Evolutionary conservation across 2,329 filamentous ascomycete species (phyloP).

Genomic region (Diplodia sapinea): DNA sequence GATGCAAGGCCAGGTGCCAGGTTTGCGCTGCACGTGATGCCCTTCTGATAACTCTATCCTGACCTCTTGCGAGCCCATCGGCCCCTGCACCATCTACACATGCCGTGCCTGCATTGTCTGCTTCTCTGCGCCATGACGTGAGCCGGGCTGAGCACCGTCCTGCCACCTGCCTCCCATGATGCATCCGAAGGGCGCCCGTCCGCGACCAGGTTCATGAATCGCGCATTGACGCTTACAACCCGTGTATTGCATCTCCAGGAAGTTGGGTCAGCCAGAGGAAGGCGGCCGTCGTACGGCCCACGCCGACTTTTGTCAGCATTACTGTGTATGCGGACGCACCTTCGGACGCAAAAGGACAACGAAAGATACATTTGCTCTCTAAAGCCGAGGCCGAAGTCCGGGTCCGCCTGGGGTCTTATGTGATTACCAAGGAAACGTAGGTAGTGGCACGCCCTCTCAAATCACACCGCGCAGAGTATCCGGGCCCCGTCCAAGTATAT

Average conservation of each 20-base stretch:
- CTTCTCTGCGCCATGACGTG: too few relatives aligned
- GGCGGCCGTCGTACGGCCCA: background rate
- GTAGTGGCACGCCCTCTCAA: too few relatives aligned
- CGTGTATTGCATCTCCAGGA: too few relatives aligned
- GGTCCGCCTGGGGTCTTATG: too few relatives aligned
- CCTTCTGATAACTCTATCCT: conserved; percentile 7
- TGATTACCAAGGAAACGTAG: background rate
- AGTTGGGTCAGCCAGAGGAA: background rate
- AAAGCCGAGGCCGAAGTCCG: too few relatives aligned
- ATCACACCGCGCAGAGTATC: background rate
- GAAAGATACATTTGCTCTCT: too few relatives aligned
- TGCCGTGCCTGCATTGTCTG: too few relatives aligned
- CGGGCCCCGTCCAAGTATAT: background rate
- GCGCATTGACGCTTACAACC: background rate
- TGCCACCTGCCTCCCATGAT: background rate
- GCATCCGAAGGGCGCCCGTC: background rate
- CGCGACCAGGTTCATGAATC: background rate
- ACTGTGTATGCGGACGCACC: too few relatives aligned
- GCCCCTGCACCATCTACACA: background rate
- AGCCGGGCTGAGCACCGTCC: background rate
- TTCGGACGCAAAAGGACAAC: too few relatives aligned
- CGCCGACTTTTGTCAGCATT: too few relatives aligned
- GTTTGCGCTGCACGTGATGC: conserved; percentile 17
- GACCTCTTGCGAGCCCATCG: conserved; percentile 5
- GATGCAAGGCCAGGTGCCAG: background rate